Base-by-base conservation (phyloP, 1,284 basidiomycete species). In the Pyrrhoderma noxium region DNA sequence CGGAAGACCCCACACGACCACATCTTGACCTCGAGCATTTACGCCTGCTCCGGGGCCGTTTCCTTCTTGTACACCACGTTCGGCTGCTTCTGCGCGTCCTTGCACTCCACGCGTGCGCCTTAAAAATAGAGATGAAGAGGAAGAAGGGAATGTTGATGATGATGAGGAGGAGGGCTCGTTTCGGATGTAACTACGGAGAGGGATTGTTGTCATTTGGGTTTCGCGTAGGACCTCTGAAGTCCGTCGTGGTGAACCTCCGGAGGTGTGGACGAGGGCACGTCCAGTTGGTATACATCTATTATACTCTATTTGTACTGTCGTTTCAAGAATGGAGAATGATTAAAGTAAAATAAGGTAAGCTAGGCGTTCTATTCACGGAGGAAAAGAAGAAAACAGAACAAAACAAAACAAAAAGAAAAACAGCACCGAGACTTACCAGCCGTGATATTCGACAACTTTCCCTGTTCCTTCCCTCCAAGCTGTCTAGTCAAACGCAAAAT, bases 1-100 rank as follows among this genome's bases (percentile, higher is more conserved):
- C 0, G 83, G 82, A 25, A 87, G 62, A 1, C 85, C 86, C 62
- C 69, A 75, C 1, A 86, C 57, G 8, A 79, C 70, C 16, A 87
- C 83, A 50, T 71, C 72, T 55, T 65, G 74, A 13, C 76, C 76
- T 25, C 67, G 62, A 46, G 74, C 68, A 35, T 61, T 58, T 8
- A 81, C 62, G 14, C 75, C 72, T 16, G 74, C 82, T 39, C 70
- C 71, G 5, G 75, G 72, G 2, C 81, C 82, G 52, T 69, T 67
- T 2, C 82, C 82, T 9, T 59, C 60, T 21, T 77, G 49, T 16
- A 69, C 56, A 2, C 69, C 69, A 35, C 73, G 64, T 49, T 68
- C 62, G 3, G 67, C 61, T 37, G 72, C 72, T 45, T 71, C 64
- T 46, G 60, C 62, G 16, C 70, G 66, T 14, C 76, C 76, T 47